These are phyloP conservation scores for Wallacemonas sp. DNA, from an alignment of 208 protist species.

Conservation along the genomic window DNA sequence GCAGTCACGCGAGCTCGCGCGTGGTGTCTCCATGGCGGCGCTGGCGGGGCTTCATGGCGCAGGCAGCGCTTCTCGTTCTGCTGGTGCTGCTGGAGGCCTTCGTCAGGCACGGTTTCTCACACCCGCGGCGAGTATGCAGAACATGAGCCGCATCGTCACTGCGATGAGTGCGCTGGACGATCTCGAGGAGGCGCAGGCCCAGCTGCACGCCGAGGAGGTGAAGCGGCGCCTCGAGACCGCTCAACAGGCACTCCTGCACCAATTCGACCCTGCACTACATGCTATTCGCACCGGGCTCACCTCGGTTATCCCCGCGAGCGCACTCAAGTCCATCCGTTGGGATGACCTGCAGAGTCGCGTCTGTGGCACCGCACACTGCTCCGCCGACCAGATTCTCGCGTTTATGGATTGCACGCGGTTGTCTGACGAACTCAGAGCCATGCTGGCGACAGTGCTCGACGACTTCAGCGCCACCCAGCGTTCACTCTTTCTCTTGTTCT, in stretches of 20 bases:
- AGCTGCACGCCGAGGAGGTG: constrained; percentile 19
- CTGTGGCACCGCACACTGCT: constrained; percentile 54
- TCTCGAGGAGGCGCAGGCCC: constrained; percentile 16
- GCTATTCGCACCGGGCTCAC: constrained; percentile 72
- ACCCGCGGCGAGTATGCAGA: constrained; percentile 32
- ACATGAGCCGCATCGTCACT: constrained; percentile 19
- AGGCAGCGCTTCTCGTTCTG: neutral
- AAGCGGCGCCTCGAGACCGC: constrained; percentile 44
- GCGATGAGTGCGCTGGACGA: constrained; percentile 18
- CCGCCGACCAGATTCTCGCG: constrained; percentile 67
- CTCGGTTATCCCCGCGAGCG: constrained; percentile 48
- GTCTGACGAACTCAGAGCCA: constrained; percentile 31
- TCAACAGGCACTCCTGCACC: constrained; percentile 71
- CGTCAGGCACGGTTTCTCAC: constrained; percentile 29
- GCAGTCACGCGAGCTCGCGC: neutral
- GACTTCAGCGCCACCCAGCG: constrained; percentile 54
- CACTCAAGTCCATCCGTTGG: constrained; percentile 72
- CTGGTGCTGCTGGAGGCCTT: neutral
- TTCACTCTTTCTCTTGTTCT: constrained; percentile 83
- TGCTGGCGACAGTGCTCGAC: constrained; percentile 63
- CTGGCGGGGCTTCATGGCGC: constrained; percentile 17
- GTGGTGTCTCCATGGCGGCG: constrained; percentile 24
- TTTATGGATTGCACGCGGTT: constrained; percentile 68
- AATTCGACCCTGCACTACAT: constrained; percentile 74
- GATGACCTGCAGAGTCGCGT: constrained; percentile 80